Evolutionary conservation across 495 filamentous ascomycete species (phyloP).

Genomic region (Cudoniella acicularis): DNA sequence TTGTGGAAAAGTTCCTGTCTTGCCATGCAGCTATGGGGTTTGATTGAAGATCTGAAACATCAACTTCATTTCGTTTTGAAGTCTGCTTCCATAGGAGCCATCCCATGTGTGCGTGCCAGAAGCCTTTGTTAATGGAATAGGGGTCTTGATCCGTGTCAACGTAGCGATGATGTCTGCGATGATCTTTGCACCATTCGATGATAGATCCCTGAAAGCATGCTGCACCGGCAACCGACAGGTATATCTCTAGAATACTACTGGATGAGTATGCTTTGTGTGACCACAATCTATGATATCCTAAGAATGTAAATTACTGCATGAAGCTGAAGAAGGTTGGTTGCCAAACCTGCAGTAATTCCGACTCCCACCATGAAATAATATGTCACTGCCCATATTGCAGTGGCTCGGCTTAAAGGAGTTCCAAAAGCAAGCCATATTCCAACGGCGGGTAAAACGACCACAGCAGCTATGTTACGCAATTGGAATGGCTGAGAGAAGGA

Average conservation of each 20-base stretch:
- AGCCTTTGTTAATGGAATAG: constrained; percentile 96
- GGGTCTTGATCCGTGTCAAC: constrained; percentile 99
- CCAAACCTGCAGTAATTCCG: constrained; percentile 77
- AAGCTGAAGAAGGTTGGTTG: neutral
- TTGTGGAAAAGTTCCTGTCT: constrained; percentile 88
- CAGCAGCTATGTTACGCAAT: too few relatives aligned
- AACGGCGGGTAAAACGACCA: too few relatives aligned
- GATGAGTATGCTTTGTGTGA: constrained; percentile 94
- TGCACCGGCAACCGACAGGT: constrained; percentile 85
- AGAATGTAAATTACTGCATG: constrained; percentile 8
- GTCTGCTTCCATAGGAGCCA: constrained; percentile 95
- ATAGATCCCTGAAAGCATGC: constrained; percentile 96
- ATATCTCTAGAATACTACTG: constrained; percentile 78
- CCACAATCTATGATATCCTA: constrained; percentile 89
- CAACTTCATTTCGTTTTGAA: constrained; percentile 88
- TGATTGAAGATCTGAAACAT: constrained; percentile 94
- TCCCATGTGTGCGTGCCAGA: constrained; percentile 93
- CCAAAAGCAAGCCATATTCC: too few relatives aligned
- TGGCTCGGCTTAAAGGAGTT: too few relatives aligned
- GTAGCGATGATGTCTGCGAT: constrained; percentile 97
- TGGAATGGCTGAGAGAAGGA: too few relatives aligned
- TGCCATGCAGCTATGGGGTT: constrained; percentile 92
- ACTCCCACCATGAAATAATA: constrained; percentile 94
- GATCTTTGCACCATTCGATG: constrained; percentile 94
- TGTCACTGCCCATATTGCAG: constrained; percentile 71